Evolutionary conservation across 2,329 filamentous ascomycete species (phyloP).

Genomic region (Monosporascus sp.): DNA sequence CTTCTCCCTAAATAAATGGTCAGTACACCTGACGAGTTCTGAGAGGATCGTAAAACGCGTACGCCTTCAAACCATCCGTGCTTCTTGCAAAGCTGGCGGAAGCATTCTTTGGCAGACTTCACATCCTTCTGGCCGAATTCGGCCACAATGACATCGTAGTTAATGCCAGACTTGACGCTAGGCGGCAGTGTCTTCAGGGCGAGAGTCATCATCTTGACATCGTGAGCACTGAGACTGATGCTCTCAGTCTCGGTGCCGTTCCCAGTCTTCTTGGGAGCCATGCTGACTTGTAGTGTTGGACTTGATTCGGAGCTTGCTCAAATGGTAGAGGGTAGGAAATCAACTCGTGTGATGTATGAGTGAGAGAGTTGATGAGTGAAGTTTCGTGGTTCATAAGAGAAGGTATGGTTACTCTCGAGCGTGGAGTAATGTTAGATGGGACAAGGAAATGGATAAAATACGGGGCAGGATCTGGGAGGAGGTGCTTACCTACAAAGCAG

Average conservation of each 20-base stretch:
- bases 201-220: conserved; percentile 36
- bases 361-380: background rate
- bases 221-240: conserved; percentile 33
- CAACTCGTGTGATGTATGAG: background rate
- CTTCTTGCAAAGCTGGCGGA: conserved; percentile 3
- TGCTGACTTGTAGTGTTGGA: background rate
- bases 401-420: background rate
- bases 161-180: conserved; percentile 36
- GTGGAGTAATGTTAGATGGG: too few relatives aligned
- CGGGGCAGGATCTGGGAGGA: too few relatives aligned
- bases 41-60: background rate
- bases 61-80: conserved; percentile 1
- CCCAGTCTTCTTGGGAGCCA: conserved; percentile 3
- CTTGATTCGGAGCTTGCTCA: background rate
- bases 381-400: background rate
- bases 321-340: background rate
- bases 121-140: background rate
- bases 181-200: conserved; percentile 44
- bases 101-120: background rate
- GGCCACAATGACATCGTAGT: conserved; percentile 28
- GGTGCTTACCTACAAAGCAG: too few relatives aligned
- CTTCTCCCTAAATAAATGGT: background rate
- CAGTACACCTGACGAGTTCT: background rate
- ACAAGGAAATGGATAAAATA: too few relatives aligned
- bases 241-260: conserved; percentile 1